These are phyloP conservation scores for Prunus padus DNA, from an alignment of 306 rosid species.

Conservation along the genomic window DNA sequence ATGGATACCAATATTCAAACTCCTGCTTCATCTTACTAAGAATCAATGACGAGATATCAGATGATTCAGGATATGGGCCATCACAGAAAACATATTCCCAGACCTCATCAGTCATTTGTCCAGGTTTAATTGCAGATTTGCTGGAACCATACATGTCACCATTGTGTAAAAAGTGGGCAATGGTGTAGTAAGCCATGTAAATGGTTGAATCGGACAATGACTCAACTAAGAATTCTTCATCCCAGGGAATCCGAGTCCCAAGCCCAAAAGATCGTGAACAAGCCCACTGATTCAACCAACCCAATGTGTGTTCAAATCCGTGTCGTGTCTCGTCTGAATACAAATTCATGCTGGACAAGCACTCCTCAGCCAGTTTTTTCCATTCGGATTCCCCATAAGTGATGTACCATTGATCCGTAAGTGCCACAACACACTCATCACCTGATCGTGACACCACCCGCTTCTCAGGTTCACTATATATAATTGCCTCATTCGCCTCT, in stretches of 20 bases:
- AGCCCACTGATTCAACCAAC: slow-evolving; percentile 96
- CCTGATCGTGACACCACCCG: slow-evolving; percentile 80
- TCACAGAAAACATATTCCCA: slow-evolving; percentile 82
- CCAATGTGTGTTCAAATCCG: slow-evolving; percentile 88
- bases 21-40: slow-evolving; percentile 75
- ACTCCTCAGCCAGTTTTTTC: slow-evolving; percentile 75
- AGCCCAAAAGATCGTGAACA: slow-evolving; percentile 95
- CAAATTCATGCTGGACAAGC: slow-evolving; percentile 61
- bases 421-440: slow-evolving; percentile 93
- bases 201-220: slow-evolving; percentile 90
- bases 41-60: slow-evolving; percentile 53
- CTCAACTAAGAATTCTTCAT: slow-evolving; percentile 78
- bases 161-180: slow-evolving; percentile 68
- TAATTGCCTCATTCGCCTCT: slow-evolving; percentile 71
- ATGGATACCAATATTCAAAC: slow-evolving; percentile 98
- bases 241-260: slow-evolving; percentile 96
- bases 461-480: slow-evolving; percentile 92
- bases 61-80: slow-evolving; percentile 63
- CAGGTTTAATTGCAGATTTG: slow-evolving; percentile 56
- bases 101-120: slow-evolving; percentile 76
- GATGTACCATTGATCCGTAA: slow-evolving; percentile 95
- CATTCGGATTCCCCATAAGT: slow-evolving; percentile 85
- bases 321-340: slow-evolving; percentile 78
- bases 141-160: slow-evolving; percentile 69
- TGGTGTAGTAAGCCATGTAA: slow-evolving; percentile 94